phyloP scores from a whole-genome alignment of 148 eudicot genomes.

The Camellia sinensis region DNA sequence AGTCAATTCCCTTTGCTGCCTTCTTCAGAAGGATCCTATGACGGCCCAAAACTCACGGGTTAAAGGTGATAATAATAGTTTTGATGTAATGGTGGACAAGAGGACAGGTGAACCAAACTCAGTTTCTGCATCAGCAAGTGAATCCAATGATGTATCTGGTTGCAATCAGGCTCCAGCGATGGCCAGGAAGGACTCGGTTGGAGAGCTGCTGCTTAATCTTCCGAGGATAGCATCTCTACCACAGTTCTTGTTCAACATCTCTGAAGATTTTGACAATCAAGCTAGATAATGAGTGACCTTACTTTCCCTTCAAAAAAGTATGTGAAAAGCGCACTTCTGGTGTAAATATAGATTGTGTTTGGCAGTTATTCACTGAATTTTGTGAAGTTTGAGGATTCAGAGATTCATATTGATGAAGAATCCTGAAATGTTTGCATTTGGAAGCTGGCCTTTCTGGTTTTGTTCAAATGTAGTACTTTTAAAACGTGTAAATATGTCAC shows the following conservation, averaged over 20 bases:
- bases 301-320: background rate
- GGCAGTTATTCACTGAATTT: background rate
- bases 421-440: background rate
- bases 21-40: slow-evolving; percentile 65
- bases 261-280: slow-evolving; percentile 42
- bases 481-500: background rate
- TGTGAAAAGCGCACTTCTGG: background rate
- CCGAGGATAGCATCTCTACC: slow-evolving; percentile 93
- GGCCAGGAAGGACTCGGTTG: slow-evolving; percentile 77
- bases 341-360: background rate
- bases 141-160: slow-evolving; percentile 20
- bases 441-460: slow-evolving; percentile 7
- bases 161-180: slow-evolving; percentile 38
- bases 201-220: slow-evolving; percentile 77
- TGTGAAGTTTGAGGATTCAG: slow-evolving; percentile 7
- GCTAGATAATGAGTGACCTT: slow-evolving; percentile 16
- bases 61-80: slow-evolving; percentile 19
- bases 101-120: slow-evolving; percentile 17
- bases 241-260: slow-evolving; percentile 58
- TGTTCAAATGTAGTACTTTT: background rate
- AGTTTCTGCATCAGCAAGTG: slow-evolving; percentile 2
- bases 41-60: slow-evolving; percentile 26
- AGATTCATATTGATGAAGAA: slow-evolving; percentile 14
- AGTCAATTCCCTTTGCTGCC: slow-evolving; percentile 92
- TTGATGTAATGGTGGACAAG: slow-evolving; percentile 19